These are phyloP conservation scores for Naganishia friedmannii DNA, from an alignment of 768 basidiomycete species.

Conservation along the genomic window DNA sequence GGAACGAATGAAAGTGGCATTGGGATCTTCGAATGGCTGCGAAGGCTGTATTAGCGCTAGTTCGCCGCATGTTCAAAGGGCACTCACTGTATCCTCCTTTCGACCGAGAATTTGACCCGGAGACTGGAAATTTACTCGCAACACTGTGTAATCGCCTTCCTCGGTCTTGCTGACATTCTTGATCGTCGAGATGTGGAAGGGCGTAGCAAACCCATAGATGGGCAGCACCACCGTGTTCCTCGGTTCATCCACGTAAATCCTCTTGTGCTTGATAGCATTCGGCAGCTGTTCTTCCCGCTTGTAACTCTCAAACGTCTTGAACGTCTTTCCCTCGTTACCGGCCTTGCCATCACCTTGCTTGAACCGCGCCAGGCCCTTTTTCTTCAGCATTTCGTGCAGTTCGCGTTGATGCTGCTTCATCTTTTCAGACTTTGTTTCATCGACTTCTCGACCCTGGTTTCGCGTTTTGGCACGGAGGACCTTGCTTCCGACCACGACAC, in stretches of 20 bases:
- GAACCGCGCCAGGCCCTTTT: slow-evolving; percentile 75
- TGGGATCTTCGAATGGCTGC: slow-evolving; percentile 75
- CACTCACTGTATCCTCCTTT: slow-evolving; percentile 88
- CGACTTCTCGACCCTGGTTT: slow-evolving; percentile 77
- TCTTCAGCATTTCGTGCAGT: slow-evolving; percentile 71
- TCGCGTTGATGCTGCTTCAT: slow-evolving; percentile 84
- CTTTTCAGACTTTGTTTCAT: slow-evolving; percentile 71
- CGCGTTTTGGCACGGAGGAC: slow-evolving; percentile 87
- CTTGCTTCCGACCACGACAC: slow-evolving; percentile 68
- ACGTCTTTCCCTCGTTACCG: slow-evolving; percentile 84
- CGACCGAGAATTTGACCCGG: slow-evolving; percentile 96
- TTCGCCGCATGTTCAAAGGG: background rate
- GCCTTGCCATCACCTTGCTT: slow-evolving; percentile 70
- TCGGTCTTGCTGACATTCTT: slow-evolving; percentile 98
- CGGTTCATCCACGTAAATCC: slow-evolving; percentile 86
- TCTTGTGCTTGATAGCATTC: slow-evolving; percentile 70
- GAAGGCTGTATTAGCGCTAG: background rate
- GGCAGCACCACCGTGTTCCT: slow-evolving; percentile 85
- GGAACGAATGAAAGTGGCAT: slow-evolving; percentile 92
- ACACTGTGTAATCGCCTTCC: slow-evolving; percentile 87
- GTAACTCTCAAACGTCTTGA: slow-evolving; percentile 96
- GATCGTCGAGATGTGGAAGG: slow-evolving; percentile 97
- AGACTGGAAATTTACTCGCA: slow-evolving; percentile 97
- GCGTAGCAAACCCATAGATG: slow-evolving; percentile 90
- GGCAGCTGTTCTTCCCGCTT: slow-evolving; percentile 90